Conservation (phyloP, 148 eudicot species). For the Rhododendron simsii region DNA sequence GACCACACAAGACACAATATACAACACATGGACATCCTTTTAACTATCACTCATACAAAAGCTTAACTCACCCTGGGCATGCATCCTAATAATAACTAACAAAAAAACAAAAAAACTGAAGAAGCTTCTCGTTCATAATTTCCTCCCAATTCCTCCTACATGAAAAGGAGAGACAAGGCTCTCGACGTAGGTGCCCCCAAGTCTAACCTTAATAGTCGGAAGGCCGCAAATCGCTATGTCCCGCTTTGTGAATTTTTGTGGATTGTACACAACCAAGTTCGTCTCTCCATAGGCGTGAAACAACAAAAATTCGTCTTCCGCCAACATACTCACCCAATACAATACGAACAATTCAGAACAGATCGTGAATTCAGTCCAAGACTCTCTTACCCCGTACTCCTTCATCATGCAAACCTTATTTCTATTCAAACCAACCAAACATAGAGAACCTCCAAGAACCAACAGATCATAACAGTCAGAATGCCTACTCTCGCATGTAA, state of each 20-base stretch:
- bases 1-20: too few relatives aligned
- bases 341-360: too few relatives aligned
- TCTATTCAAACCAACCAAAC: background rate
- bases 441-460: background rate
- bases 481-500: too few relatives aligned
- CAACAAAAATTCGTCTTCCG: background rate
- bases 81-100: too few relatives aligned
- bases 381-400: background rate
- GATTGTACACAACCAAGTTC: background rate
- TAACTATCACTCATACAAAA: too few relatives aligned
- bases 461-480: too few relatives aligned
- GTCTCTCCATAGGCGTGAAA: too few relatives aligned
- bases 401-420: background rate
- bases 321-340: background rate
- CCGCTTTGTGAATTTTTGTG: background rate
- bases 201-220: rapidly evolving
- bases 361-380: background rate
- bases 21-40: too few relatives aligned
- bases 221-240: background rate
- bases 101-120: too few relatives aligned
- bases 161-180: background rate
- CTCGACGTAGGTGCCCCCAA: background rate
- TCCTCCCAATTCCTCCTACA: background rate
- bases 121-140: background rate
- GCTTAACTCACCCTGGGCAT: too few relatives aligned